These are phyloP conservation scores for Populus tomentosa DNA, from an alignment of 441 rosid genomes.

Conservation along the genomic window DNA sequence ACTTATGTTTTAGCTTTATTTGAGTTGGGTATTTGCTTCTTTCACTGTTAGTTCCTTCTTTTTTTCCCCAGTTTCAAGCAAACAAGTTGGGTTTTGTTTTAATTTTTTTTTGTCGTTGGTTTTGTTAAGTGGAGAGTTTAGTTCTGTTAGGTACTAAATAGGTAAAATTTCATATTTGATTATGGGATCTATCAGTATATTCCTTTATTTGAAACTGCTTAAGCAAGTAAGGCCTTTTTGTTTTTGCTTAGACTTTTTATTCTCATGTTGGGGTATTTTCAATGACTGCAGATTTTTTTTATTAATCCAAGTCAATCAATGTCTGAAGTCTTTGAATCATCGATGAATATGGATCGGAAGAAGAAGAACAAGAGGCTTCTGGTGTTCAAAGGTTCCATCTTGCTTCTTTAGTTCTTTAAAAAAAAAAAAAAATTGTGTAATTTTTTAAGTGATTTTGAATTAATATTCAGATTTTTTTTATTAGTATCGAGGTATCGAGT, in stretches of 20 bases:
- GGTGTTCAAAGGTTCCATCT: background rate
- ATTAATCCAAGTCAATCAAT: conserved; percentile 6
- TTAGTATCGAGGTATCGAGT: background rate
- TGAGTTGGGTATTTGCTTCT: background rate
- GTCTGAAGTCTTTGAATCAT: conserved; percentile 5
- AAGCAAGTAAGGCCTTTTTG: background rate
- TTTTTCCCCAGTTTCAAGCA: background rate
- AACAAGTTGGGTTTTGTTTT: background rate
- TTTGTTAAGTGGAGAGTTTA: background rate
- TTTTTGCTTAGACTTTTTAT: background rate
- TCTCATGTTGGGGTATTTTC: background rate
- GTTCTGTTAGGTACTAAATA: background rate
- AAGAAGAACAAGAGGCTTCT: conserved; percentile 16
- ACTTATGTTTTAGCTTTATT: background rate
- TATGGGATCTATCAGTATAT: conserved; percentile 1
- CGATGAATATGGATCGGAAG: conserved; percentile 8
- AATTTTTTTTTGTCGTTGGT: background rate
- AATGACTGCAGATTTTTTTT: background rate
- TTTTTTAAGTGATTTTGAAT: background rate
- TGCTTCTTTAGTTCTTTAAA: background rate
- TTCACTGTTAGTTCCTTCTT: background rate
- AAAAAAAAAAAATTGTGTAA: background rate
- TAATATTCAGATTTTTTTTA: background rate
- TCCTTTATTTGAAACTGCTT: background rate
- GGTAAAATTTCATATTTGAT: background rate